A percentile compares a stretch with the other conserved stretches of the same genome.
Conservation (phyloP, 2,329 filamentous ascomycete species). For the Aspergillus sclerotialis region DNA sequence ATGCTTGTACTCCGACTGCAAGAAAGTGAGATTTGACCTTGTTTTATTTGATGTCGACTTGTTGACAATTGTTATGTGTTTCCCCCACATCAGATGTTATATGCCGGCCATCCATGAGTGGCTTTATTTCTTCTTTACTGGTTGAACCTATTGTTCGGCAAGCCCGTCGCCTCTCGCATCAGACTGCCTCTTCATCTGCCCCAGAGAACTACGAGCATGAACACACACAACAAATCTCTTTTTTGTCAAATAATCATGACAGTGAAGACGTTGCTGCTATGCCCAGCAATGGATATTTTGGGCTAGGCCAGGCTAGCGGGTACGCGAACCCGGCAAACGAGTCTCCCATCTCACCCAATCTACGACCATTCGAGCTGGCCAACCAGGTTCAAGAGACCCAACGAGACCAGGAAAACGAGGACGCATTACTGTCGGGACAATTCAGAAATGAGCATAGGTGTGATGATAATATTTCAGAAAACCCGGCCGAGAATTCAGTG, state of each 20-base stretch:
- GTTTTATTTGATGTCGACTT: too few species aligned
- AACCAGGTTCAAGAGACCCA: too few species aligned
- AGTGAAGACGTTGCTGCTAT: conserved; percentile 4
- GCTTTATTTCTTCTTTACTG: conserved; percentile 36
- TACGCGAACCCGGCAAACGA: conserved; percentile 16
- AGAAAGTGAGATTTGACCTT: too few species aligned
- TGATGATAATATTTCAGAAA: background rate
- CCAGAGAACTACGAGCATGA: conserved; percentile 13
- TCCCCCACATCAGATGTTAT: conserved; percentile 14
- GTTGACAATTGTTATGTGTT: too few species aligned
- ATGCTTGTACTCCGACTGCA: too few species aligned
- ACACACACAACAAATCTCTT: conserved; percentile 13
- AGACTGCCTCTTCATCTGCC: conserved; percentile 13
- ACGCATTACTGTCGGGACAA: background rate
- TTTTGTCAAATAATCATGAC: conserved; percentile 11
- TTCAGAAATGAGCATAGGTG: background rate
- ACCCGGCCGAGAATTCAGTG: background rate
- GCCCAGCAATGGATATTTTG: conserved; percentile 8
- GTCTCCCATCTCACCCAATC: conserved; percentile 10
- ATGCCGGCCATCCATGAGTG: conserved; percentile 35
- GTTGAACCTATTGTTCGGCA: conserved; percentile 38
- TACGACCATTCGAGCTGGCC: conserved; percentile 10
- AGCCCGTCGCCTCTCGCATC: conserved; percentile 33
- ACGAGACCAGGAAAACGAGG: conserved; percentile 5
- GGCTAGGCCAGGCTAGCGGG: conserved; percentile 7